Evolutionary conservation across 495 filamentous ascomycete species (phyloP).

Genomic region (Jackrogersella multiformis): DNA sequence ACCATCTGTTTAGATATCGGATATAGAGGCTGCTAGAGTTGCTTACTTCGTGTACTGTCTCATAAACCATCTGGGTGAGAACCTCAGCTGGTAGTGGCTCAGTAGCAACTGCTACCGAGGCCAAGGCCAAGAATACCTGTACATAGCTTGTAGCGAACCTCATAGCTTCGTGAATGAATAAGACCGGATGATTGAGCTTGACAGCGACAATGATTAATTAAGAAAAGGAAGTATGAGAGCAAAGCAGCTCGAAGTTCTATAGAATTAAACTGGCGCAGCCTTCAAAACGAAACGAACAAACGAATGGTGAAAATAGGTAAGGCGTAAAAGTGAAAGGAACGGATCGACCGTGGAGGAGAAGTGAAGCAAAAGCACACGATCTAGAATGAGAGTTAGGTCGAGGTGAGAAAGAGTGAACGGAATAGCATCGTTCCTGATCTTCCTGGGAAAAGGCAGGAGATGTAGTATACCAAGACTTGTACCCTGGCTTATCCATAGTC

Average conservation of each 20-base stretch:
- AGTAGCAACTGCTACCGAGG: conserved; percentile 20
- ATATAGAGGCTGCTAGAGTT: not conserved
- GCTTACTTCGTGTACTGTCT: conserved; percentile 33
- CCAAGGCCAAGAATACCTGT: conserved; percentile 20
- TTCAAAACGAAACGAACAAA: conserved; percentile 41
- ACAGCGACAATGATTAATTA: conserved; percentile 18
- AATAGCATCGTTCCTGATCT: conserved; percentile 35
- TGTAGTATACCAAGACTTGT: conserved; percentile 41
- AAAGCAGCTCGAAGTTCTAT: conserved; percentile 11
- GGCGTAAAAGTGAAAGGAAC: conserved; percentile 25
- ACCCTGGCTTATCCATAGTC: conserved; percentile 20
- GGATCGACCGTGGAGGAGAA: conserved; percentile 39
- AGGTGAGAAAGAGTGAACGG: conserved; percentile 21
- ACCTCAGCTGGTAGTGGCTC: conserved; percentile 2
- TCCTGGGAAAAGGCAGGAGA: conserved; percentile 23
- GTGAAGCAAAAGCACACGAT: conserved; percentile 20
- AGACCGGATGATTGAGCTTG: conserved; percentile 11
- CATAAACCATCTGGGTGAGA: conserved; percentile 19
- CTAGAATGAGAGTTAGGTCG: conserved; percentile 22
- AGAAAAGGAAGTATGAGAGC: conserved; percentile 7
- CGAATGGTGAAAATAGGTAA: conserved; percentile 27
- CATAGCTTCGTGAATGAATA: conserved; percentile 15
- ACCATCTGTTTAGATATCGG: not conserved
- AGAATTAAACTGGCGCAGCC: conserved; percentile 37
- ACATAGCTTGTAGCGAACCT: conserved; percentile 15